Conservation (phyloP, 768 basidiomycete species). For the Xerocomellus intermedius region DNA sequence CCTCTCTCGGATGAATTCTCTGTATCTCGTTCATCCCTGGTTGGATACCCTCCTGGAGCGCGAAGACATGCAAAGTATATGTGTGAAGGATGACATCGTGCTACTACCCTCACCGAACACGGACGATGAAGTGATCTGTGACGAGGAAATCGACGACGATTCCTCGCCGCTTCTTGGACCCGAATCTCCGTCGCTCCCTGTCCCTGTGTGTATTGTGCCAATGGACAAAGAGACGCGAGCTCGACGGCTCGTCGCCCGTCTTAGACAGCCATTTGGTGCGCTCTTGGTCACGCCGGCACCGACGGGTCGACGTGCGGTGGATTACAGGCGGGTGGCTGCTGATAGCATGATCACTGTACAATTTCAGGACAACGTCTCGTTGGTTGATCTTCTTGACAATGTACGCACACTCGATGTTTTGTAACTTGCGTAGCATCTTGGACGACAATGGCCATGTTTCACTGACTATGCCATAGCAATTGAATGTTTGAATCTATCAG, state of each 20-base stretch:
- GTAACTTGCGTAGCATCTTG: no score
- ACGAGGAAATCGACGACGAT: not conserved
- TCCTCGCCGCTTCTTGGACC: not conserved
- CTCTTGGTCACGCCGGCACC: not conserved
- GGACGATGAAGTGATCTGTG: not conserved
- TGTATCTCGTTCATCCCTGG: constrained; percentile 6
- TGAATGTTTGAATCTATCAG: no score
- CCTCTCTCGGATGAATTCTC: not conserved
- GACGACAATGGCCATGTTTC: no score
- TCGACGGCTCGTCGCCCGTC: not conserved
- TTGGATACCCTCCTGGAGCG: not conserved
- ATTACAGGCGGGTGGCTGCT: constrained; percentile 1
- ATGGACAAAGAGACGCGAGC: not conserved
- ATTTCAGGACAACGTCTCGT: no score
- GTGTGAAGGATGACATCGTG: not conserved
- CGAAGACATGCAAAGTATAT: not conserved
- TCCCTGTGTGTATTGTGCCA: not conserved
- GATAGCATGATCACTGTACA: not conserved
- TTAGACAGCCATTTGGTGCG: not conserved
- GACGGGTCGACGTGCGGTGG: not conserved
- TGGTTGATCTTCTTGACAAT: no score
- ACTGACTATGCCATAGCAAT: no score
- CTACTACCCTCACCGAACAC: not conserved
- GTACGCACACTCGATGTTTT: no score
- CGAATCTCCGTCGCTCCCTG: not conserved